Evolutionary conservation across 139 green algal genomes (phyloP), one percentile per base, ranked within the genome.

Genomic region (Chlamydomonas applanata): DNA sequence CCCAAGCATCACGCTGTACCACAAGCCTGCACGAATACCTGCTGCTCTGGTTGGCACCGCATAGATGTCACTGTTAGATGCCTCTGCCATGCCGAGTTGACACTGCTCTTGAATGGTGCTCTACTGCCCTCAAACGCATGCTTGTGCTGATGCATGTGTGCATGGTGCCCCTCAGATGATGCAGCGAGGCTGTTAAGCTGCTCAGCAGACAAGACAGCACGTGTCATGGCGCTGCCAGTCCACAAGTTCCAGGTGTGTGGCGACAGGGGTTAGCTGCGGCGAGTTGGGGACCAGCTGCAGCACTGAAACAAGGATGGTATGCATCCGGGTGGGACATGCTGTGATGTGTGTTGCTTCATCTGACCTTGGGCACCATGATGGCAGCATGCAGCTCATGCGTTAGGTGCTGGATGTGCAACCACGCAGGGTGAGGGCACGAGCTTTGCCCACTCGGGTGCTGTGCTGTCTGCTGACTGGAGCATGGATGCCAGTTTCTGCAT

Each of bases 161-260:
- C 54, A 4, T 71, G 2, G 69, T 33, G 20, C 56, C 66, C 24
- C 68, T 77, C 80, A 81, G 80, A 76, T 49, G 86, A 91, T 69
- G 83, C 74, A 29, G 78, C 70, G 27, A 75, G 86, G 25, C 65
- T 91, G 75, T 79, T 85, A 19, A 89, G 83, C 46, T 79, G 73
- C 19, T 85, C 81, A 5, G 73, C 73, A 1, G 81, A 88, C 79
- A 77, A 73, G 35, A 86, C 79, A 34, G 83, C 83, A 11, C 81
- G 86, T 22, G 78, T 75, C 22, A 62, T 88, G 45, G 69, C 74
- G 68, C 72, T 91, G 65, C 86, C 86, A 11, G 33, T 89, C 29
- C 40, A 66, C 30, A 85, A 76, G 49, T 76, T 84, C 69, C 61
- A 72, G 63, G 77, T 80, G 75, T n/a, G n/a, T n/a, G n/a, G n/a